Evolutionary conservation across 75 land plant species (phyloP).

Genomic region (Pinus albicaulis): DNA sequence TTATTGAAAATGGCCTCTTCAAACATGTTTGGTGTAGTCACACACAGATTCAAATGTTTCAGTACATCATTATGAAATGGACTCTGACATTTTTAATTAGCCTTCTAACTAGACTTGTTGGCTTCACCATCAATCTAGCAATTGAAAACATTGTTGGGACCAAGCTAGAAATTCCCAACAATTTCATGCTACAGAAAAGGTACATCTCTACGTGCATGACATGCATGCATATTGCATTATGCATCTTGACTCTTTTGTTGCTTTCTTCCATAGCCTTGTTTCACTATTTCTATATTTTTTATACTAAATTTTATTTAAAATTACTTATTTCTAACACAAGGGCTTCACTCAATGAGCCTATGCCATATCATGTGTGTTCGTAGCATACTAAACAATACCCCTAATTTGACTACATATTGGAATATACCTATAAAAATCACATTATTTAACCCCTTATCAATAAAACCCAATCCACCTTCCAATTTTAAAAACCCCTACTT

Average conservation of each 20-base stretch:
- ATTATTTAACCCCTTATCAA: too few relatives aligned
- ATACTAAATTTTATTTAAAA: neutral
- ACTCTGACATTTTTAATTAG: constrained; percentile 70
- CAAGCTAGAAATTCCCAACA: constrained; percentile 43
- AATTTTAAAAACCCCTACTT: too few relatives aligned
- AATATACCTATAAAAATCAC: too few relatives aligned
- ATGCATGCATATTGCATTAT: neutral
- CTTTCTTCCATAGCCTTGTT: neutral
- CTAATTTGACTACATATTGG: too few relatives aligned
- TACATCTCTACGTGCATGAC: constrained; percentile 12
- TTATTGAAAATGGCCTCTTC: constrained; percentile 70
- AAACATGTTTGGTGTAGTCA: constrained; percentile 85
- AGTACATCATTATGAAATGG: constrained; percentile 77
- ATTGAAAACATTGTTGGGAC: constrained; percentile 81
- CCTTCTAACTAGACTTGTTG: constrained; percentile 54
- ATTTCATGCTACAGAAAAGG: constrained; percentile 44
- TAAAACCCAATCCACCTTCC: too few relatives aligned
- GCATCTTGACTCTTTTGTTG: neutral
- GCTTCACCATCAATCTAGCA: constrained; percentile 64
- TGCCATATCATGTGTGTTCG: too few relatives aligned
- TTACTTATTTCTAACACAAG: neutral
- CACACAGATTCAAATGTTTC: constrained; percentile 54
- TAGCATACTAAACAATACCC: too few relatives aligned
- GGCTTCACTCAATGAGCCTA: too few relatives aligned
- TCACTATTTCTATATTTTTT: neutral